Evolutionary conservation across 257 asterid genomes (phyloP).

Genomic region (Gentiana straminea): DNA sequence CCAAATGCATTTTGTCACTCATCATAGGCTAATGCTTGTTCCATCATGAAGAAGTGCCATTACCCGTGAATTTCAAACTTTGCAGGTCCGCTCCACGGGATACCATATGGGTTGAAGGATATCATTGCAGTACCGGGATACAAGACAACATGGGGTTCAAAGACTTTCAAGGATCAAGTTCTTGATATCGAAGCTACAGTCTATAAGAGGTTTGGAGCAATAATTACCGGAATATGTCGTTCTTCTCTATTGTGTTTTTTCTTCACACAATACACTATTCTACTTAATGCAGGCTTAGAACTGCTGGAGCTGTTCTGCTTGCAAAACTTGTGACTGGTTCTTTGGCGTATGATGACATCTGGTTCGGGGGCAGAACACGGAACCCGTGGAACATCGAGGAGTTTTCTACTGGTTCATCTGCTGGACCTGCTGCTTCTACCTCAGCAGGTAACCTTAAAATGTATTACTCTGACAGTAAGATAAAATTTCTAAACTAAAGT

Average conservation of each 20-base stretch:
- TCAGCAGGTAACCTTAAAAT: constrained; percentile 48
- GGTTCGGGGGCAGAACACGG: constrained; percentile 97
- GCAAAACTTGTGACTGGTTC: constrained; percentile 88
- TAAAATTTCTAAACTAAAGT: neutral
- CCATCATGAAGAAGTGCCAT: neutral
- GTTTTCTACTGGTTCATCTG: constrained; percentile 92
- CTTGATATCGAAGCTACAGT: constrained; percentile 94
- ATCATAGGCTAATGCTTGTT: too few relatives aligned
- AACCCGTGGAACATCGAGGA: constrained; percentile 96
- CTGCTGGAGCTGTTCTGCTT: constrained; percentile 82
- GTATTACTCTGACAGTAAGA: neutral
- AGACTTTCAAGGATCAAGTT: constrained; percentile 56
- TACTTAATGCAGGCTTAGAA: constrained; percentile 47
- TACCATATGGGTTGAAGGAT: constrained; percentile 93
- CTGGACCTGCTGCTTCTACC: constrained; percentile 92
- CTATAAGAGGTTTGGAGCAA: constrained; percentile 52
- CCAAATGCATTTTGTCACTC: too few relatives aligned
- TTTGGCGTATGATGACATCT: constrained; percentile 86
- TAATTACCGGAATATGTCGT: neutral
- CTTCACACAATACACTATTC: neutral
- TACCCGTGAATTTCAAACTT: neutral
- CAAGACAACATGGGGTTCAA: constrained; percentile 94
- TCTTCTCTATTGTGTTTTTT: neutral
- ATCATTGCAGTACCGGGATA: constrained; percentile 82
- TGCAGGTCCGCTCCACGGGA: constrained; percentile 90